These are phyloP conservation scores for Carex sylvatica DNA, from an alignment of 202 grass and related monocot species.

Conservation along the genomic window DNA sequence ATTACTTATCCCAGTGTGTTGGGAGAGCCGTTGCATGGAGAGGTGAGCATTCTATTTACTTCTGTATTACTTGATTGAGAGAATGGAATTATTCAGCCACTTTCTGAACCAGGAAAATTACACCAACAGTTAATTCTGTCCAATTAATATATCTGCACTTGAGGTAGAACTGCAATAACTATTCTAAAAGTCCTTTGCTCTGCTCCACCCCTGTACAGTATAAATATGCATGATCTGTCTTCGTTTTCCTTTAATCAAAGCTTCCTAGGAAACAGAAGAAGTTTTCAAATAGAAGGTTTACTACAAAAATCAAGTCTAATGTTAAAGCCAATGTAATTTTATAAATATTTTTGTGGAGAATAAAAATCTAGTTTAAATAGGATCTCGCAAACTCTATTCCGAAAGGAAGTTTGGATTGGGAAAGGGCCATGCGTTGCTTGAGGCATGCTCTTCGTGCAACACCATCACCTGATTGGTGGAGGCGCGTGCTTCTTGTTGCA, in stretches of 20 bases:
- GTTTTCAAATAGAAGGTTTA: background rate
- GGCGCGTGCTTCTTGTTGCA: slow-evolving; percentile 86
- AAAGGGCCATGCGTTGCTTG: slow-evolving; percentile 87
- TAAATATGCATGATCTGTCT: background rate
- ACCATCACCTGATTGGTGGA: slow-evolving; percentile 99
- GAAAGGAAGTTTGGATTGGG: slow-evolving; percentile 91
- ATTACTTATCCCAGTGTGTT: slow-evolving; percentile 97
- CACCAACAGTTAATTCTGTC: slow-evolving; percentile 2
- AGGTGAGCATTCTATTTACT: slow-evolving; percentile 44
- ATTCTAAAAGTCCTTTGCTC: background rate
- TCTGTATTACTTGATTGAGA: background rate
- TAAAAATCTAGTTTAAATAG: slow-evolving; percentile 37
- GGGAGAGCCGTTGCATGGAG: slow-evolving; percentile 94
- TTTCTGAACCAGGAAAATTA: background rate
- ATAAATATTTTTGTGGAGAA: background rate
- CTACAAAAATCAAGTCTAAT: background rate
- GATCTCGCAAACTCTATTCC: slow-evolving; percentile 91
- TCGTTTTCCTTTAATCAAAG: background rate
- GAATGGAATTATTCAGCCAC: background rate
- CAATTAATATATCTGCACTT: background rate
- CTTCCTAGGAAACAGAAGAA: background rate
- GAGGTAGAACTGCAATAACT: background rate
- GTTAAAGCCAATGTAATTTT: background rate
- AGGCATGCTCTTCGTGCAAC: slow-evolving; percentile 92
- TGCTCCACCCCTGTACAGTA: slow-evolving; percentile 34